Evolutionary conservation across 352 stramenopile species (phyloP), one percentile per base, ranked within the genome.

Genomic region (Phytophthora pistaciae): DNA sequence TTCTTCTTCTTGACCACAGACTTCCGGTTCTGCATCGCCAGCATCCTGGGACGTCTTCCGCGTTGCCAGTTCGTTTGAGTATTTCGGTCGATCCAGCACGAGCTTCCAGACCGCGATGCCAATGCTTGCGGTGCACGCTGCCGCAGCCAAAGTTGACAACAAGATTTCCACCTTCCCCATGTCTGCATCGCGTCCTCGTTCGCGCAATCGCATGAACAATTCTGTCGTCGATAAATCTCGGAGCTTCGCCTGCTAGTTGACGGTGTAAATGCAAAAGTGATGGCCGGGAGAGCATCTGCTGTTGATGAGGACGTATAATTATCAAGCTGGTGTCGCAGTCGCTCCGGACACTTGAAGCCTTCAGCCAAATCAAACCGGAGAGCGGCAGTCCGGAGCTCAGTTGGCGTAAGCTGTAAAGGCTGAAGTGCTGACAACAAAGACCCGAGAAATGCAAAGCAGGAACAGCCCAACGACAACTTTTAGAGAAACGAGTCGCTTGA

Each of bases 41-140:
- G 49, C 3, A 25, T 23, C 5, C 20, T 13, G 11, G n/a, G 18
- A 23, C 6, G 20, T 48, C 11, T 44, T 29, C 54, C 9, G 29
- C 31, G 5, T 23, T 44, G 20, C 52, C 2, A n/a, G 21, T 27
- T 42, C 36, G 16, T 20, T 36, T 7, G 23, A 27, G 14, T 67
- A 1, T 56, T 52, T 56, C 20, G 52, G 38, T 57, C 44, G 55
- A n/a, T 21, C 54, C 14, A 66, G 1, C 25, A 50, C 46, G 11
- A 71, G 27, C 14, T 56, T 59, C 54, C 62, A 69, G 1, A 69
- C 29, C 1, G 61, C 62, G 29, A 71, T 38, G 20, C 46, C 33
- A 3, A 66, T 29, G 25, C 21, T 66, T 5, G 64, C 33, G 10
- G 42, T 46, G 33, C 63, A 64, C 31, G 44, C 55, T 10, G 58